Conservation (phyloP, 805 yeast genomes). For the Blastobotrys parvus region DNA sequence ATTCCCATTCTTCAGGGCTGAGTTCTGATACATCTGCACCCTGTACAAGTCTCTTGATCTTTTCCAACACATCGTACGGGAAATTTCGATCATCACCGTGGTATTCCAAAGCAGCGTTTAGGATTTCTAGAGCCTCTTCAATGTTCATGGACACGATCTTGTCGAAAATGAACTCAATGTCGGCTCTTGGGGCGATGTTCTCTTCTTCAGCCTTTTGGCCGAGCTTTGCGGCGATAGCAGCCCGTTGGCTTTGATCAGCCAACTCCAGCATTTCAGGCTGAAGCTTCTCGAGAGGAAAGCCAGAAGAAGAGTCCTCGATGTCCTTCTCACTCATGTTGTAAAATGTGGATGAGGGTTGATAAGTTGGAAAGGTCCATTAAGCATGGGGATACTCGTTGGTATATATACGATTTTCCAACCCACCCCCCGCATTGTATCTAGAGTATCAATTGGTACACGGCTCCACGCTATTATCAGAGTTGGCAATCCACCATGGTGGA, state of each 20-base stretch:
- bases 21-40: constrained; percentile 10
- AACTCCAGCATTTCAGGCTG: too few species aligned
- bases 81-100: constrained; percentile 44
- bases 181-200: constrained; percentile 12
- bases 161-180: constrained; percentile 15
- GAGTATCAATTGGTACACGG: too few species aligned
- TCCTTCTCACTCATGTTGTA: too few species aligned
- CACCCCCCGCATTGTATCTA: too few species aligned
- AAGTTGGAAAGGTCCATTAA: too few species aligned
- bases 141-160: constrained; percentile 21
- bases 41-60: constrained; percentile 21
- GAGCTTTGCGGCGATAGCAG: not conserved
- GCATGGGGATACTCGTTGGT: too few species aligned
- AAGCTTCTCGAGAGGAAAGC: too few species aligned
- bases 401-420: too few species aligned
- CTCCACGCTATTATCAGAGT: too few species aligned
- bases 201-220: constrained; percentile 10
- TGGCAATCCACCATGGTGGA: too few species aligned
- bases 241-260: not conserved
- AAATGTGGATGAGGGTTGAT: too few species aligned
- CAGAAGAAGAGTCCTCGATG: too few species aligned
- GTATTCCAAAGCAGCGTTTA: constrained; percentile 34
- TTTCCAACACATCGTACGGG: constrained; percentile 32
- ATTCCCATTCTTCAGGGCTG: constrained; percentile 11
- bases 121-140: constrained; percentile 35